Percentiles rank a stretch among this genome's conserved stretches.
These are phyloP conservation scores for Bipolaris gigantea DNA, from an alignment of 2,329 filamentous ascomycete species.

Conservation along the genomic window DNA sequence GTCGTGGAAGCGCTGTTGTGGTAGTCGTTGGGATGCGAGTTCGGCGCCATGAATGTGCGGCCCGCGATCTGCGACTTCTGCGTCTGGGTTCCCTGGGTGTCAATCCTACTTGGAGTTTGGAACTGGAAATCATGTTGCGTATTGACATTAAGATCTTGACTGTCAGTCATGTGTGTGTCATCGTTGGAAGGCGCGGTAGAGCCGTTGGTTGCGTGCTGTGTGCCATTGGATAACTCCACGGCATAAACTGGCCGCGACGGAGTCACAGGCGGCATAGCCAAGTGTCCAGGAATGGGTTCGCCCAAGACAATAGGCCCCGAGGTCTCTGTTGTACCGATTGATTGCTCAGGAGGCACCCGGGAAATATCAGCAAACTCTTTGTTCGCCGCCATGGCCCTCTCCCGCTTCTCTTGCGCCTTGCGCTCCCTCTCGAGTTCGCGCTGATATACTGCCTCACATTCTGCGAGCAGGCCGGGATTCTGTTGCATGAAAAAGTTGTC, in stretches of 20 bases:
- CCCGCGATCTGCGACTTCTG: slow-evolving; percentile 67
- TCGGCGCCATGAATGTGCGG: slow-evolving; percentile 61
- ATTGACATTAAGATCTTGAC: slow-evolving; percentile 42
- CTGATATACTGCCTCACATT: slow-evolving; percentile 80
- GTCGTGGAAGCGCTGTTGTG: slow-evolving; percentile 91
- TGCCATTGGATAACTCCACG: slow-evolving; percentile 64
- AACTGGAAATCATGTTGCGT: slow-evolving; percentile 36
- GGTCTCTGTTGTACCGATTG: slow-evolving; percentile 48
- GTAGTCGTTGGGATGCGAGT: slow-evolving; percentile 63
- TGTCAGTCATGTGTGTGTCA: slow-evolving; percentile 51
- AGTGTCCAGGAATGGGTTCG: slow-evolving; percentile 61
- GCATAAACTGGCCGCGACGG: slow-evolving; percentile 43
- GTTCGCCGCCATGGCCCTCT: slow-evolving; percentile 41
- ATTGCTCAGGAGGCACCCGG: slow-evolving; percentile 48
- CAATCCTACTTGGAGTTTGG: slow-evolving; percentile 37
- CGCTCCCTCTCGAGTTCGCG: slow-evolving; percentile 66
- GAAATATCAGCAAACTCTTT: slow-evolving; percentile 45
- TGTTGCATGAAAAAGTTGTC: slow-evolving; percentile 61
- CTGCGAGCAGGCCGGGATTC: slow-evolving; percentile 57
- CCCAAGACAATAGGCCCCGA: slow-evolving; percentile 59
- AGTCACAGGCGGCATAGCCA: slow-evolving; percentile 50
- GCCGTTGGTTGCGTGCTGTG: slow-evolving; percentile 47
- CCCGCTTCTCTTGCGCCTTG: slow-evolving; percentile 60
- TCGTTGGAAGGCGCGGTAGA: slow-evolving; percentile 48
- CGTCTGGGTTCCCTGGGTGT: slow-evolving; percentile 48